Conservation (phyloP, 352 stramenopile species). For the Globisporangium splendens region DNA sequence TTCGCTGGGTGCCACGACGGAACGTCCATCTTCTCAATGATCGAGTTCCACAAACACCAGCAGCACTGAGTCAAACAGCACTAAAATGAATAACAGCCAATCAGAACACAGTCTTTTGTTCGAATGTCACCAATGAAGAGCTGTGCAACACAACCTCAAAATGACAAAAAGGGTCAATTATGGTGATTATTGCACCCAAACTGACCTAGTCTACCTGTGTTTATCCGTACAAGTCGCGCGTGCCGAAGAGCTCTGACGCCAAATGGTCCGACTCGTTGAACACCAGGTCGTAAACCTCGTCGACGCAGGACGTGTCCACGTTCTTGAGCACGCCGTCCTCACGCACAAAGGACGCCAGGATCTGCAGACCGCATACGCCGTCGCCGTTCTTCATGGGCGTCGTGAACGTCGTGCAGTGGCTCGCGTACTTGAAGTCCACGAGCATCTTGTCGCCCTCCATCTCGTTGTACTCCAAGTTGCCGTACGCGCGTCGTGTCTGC, state of each 20-base stretch:
- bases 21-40: constrained; percentile 45
- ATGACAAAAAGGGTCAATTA: too few relatives aligned
- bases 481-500: constrained; percentile 49
- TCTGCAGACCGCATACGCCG: constrained; percentile 56
- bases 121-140: neutral
- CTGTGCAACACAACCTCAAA: too few relatives aligned
- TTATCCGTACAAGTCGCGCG: constrained; percentile 34
- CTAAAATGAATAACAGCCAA: neutral
- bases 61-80: constrained; percentile 1
- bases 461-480: constrained; percentile 42
- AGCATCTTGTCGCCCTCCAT: constrained; percentile 54
- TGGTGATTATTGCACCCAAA: neutral
- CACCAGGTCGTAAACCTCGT: constrained; percentile 43
- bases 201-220: neutral
- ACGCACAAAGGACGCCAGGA: constrained; percentile 67
- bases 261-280: constrained; percentile 33
- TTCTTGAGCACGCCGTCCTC: constrained; percentile 44
- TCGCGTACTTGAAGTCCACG: constrained; percentile 64
- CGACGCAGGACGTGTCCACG: constrained; percentile 69
- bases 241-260: constrained; percentile 37
- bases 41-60: neutral
- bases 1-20: constrained; percentile 75
- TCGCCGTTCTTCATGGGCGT: constrained; percentile 42
- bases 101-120: neutral
- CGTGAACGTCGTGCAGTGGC: constrained; percentile 79